Percentiles rank a stretch among this genome's conserved stretches.
Evolutionary conservation across 2,329 filamentous ascomycete genomes (phyloP).

Genomic region (Cadophora malorum): DNA sequence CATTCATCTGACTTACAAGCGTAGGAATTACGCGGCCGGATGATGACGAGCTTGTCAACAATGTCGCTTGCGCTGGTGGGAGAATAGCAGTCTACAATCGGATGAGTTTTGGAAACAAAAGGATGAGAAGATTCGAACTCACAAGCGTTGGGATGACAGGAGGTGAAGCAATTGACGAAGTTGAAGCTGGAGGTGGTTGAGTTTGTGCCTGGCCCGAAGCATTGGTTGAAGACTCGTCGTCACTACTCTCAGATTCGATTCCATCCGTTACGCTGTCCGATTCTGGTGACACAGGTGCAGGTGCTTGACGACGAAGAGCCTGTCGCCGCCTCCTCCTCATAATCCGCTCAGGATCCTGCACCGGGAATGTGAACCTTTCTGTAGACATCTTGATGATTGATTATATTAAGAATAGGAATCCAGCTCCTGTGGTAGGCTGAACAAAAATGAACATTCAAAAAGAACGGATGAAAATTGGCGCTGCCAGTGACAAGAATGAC

Average conservation of each 20-base stretch:
- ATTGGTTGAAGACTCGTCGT: slow-evolving; percentile 8
- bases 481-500: slow-evolving; percentile 3
- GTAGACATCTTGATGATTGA: slow-evolving; percentile 17
- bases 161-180: background rate
- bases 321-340: slow-evolving; percentile 14
- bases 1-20: background rate
- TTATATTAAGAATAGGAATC: slow-evolving; percentile 16
- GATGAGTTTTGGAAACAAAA: background rate
- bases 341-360: slow-evolving; percentile 5
- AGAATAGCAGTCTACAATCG: slow-evolving; percentile 11
- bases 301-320: slow-evolving; percentile 16
- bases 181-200: slow-evolving; percentile 1
- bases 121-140: background rate
- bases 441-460: background rate
- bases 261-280: background rate
- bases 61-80: slow-evolving; percentile 11
- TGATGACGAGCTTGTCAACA: slow-evolving; percentile 5
- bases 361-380: slow-evolving; percentile 5
- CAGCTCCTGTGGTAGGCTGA: slow-evolving; percentile 1
- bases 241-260: slow-evolving; percentile 10
- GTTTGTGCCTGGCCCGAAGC: background rate
- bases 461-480: slow-evolving; percentile 20
- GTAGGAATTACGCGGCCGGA: background rate
- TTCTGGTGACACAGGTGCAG: background rate
- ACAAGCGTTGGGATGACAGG: background rate